Evolutionary conservation across 169 alveolate genomes (phyloP), one percentile per base, ranked within the genome.

Genomic region (Toxoplasma gondii): DNA sequence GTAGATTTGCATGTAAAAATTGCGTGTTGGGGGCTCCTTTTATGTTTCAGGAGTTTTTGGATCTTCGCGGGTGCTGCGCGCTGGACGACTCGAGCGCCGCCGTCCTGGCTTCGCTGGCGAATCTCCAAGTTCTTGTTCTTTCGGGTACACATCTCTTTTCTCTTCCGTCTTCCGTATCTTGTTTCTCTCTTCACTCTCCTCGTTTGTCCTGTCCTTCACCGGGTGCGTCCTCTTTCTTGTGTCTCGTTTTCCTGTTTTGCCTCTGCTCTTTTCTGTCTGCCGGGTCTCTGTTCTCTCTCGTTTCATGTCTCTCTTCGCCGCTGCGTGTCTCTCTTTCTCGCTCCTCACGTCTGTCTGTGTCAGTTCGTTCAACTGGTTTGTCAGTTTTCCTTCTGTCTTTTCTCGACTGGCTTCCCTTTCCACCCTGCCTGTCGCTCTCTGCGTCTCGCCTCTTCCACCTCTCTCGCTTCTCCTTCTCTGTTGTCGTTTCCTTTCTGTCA

Each of bases 81-180:
- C 38, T 82, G 90, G 70, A 49, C n/a, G 95, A 92, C 54, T 78
- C 69, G 78, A 43, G 88, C 82, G 88, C 93, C 1, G 95, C 95
- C n/a, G 95, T 86, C 67, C 78, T 92, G 45, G 95, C 93, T 29
- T 74, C 67, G 49, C 53, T 92, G 43, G 45, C 22, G 81, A 64
- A 92, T 31, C 95, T 92, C n/a, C 95, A 92, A 44, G 93, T 86
- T 54, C 95, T 92, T 24, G 92, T 92, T 43, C 81, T 92, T 34
- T 91, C 95, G 84, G 95, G 95, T 70, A 38, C 2, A 88, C 0
- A 27, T 41, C 88, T 22, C 88, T n/a, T n/a, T n/a, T n/a, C n/a
- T n/a, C n/a, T 24, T 58, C n/a, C 70, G 24, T 17, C 24, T 16
- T 24, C n/a, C 70, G 24, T 24, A 16, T 58, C n/a, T n/a, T 22